Base-by-base conservation (phyloP, 371 early-diverging fungal species). In the Saksenaea vasiformis region DNA sequence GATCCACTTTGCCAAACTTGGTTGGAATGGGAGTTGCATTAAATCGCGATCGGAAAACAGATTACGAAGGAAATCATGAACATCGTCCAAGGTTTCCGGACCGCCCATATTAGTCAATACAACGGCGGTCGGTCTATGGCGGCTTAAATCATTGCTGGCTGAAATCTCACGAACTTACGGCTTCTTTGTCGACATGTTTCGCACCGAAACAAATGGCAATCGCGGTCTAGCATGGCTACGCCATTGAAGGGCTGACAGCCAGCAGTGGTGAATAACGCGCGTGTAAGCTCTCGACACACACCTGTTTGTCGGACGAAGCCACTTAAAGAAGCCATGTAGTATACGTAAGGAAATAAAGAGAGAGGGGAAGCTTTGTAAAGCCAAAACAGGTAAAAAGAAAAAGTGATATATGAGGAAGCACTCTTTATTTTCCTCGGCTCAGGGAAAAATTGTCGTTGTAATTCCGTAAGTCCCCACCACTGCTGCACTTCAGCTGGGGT, bases 71-170 rank as follows among this genome's bases (percentile, higher is more conserved):
- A 96, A 98, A 54, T 80, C 85, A 31, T 91, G 76, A 10, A 98
- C 98, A 58, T 92, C 90, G 19, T 85, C 83, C 54, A 90, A 76
- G 5, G 79, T 93, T 35, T 83, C 74, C 8, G 98, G 98, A 0
- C 98, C 98, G 41, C 98, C 98, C 87, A 97, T 85, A 78, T 97
- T 97, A 76, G 96, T 92, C 54, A 97, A 78, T 11, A 96, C 70
- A 35, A 97, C 77, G 38, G 90, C 98, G 0, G 96, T 95, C 8
- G 79, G 80, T 14, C 83, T 85, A 61, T 35, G 11, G n/a, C 10
- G 39, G 27, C n/a, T n/a, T 1, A 9, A 10, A 31, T n/a, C 35
- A 5, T n/a, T 41, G 37, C 34, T 11, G 28, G 15, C 5, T 14
- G 15, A 34, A 34, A 17, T 28, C 35, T n/a, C 15, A 10, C 14